These are phyloP conservation scores for Hymenotorrendiella dingleyae DNA, from an alignment of 2,329 filamentous ascomycete species.

Conservation along the genomic window DNA sequence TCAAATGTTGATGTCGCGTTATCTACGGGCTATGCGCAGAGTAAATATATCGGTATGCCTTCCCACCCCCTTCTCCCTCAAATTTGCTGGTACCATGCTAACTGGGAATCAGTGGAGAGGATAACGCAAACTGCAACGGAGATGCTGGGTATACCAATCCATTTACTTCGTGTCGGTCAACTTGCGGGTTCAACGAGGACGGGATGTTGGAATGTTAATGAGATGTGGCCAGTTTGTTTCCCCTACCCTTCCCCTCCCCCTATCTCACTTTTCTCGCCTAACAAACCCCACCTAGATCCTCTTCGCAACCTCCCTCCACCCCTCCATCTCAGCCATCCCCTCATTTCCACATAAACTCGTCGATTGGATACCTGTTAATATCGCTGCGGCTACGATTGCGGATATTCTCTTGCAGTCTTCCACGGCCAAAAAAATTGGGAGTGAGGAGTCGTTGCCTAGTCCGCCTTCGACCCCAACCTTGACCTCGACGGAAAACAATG, in stretches of 20 bases:
- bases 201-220: conserved; percentile 21
- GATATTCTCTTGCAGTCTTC: conserved; percentile 12
- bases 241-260: not conserved
- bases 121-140: conserved; percentile 20
- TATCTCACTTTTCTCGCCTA: too few species aligned
- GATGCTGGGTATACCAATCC: conserved; percentile 15
- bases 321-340: conserved; percentile 11
- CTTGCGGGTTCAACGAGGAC: conserved; percentile 22
- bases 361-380: conserved; percentile 26
- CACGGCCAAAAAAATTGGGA: not conserved
- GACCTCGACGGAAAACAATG: not conserved
- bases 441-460: not conserved
- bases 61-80: not conserved
- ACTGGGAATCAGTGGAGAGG: conserved; percentile 17
- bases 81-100: too few species aligned
- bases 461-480: not conserved
- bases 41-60: conserved; percentile 26
- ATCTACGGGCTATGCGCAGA: conserved; percentile 25
- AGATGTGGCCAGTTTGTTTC: conserved; percentile 22
- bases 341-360: conserved; percentile 11
- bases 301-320: conserved; percentile 11
- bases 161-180: conserved; percentile 25
- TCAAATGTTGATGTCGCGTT: conserved; percentile 18
- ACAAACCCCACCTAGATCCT: conserved; percentile 3
- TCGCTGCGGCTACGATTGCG: conserved; percentile 17